These are phyloP conservation scores for Candolleomyces eurysporus DNA, from an alignment of 768 basidiomycete species.

Conservation along the genomic window DNA sequence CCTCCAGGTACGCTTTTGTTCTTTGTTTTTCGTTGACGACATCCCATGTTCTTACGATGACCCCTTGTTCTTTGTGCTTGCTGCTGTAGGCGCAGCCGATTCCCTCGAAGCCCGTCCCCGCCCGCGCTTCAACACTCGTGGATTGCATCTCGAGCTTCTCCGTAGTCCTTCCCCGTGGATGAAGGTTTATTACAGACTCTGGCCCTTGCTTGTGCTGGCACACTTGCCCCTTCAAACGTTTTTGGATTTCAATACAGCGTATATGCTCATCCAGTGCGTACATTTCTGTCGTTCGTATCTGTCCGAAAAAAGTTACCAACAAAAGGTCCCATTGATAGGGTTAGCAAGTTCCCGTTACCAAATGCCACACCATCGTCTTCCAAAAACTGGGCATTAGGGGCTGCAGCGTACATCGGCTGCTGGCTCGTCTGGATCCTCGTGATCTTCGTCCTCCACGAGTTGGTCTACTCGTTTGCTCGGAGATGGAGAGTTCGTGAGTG, in stretches of 20 bases:
- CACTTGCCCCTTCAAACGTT: constrained; percentile 78
- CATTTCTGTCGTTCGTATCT: constrained; percentile 12
- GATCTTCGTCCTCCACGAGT: constrained; percentile 74
- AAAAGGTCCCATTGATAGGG: constrained; percentile 38
- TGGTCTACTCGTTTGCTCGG: constrained; percentile 71
- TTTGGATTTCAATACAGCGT: constrained; percentile 88
- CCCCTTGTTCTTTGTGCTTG: constrained; percentile 2
- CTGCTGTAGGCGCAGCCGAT: constrained; percentile 19
- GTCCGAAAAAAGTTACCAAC: background rate
- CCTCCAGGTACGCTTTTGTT: constrained; percentile 11
- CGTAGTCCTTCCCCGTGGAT: constrained; percentile 55
- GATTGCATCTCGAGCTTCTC: constrained; percentile 67
- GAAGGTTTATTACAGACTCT: constrained; percentile 64
- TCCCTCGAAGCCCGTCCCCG: constrained; percentile 16
- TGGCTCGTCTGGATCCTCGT: constrained; percentile 74
- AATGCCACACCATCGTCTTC: constrained; percentile 65
- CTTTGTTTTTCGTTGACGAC: background rate
- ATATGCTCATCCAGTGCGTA: constrained; percentile 79
- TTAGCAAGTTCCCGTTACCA: constrained; percentile 73
- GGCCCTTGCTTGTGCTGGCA: constrained; percentile 68
- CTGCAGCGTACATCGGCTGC: constrained; percentile 80
- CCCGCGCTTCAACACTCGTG: constrained; percentile 66
- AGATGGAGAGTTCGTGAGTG: constrained; percentile 80
- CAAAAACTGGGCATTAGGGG: constrained; percentile 78
- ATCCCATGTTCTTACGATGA: too few species aligned